Conservation (phyloP, 306 rosid genomes). For the Acacia melanoxylon region DNA sequence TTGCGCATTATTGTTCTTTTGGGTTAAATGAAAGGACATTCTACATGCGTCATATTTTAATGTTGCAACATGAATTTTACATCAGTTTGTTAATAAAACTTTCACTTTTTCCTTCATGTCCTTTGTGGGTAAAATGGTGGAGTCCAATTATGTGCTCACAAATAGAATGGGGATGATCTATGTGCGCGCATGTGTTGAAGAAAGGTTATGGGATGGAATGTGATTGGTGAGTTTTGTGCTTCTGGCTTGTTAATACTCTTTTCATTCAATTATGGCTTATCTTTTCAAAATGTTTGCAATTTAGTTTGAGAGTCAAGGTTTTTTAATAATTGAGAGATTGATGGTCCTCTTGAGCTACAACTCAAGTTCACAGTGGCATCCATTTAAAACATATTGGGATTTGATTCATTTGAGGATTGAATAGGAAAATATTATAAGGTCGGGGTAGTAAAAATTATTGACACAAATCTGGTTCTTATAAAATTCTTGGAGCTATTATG, state of each 20-base stretch:
- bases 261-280: slow-evolving; percentile 2
- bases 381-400: background rate
- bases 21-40: too few species aligned
- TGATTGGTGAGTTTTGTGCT: slow-evolving; percentile 73
- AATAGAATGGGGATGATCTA: too few species aligned
- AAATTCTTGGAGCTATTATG: slow-evolving; percentile 92
- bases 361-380: background rate
- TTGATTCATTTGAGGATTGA: slow-evolving; percentile 11
- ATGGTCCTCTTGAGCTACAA: background rate
- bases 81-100: too few species aligned
- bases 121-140: too few species aligned
- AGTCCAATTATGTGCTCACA: background rate
- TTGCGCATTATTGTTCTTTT: too few species aligned
- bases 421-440: background rate
- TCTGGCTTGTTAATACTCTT: slow-evolving; percentile 2
- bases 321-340: background rate
- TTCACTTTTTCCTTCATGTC: too few species aligned
- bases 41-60: too few species aligned
- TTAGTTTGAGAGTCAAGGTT: slow-evolving; percentile 7
- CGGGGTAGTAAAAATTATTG: slow-evolving; percentile 4
- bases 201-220: slow-evolving; percentile 98
- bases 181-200: slow-evolving; percentile 36
- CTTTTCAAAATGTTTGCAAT: slow-evolving; percentile 17
- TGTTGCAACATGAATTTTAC: too few species aligned
- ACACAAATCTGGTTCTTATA: slow-evolving; percentile 9